Evolutionary conservation across 1,284 basidiomycete genomes (phyloP), one percentile per base, ranked within the genome.

Genomic region (Ustilago bromivora): DNA sequence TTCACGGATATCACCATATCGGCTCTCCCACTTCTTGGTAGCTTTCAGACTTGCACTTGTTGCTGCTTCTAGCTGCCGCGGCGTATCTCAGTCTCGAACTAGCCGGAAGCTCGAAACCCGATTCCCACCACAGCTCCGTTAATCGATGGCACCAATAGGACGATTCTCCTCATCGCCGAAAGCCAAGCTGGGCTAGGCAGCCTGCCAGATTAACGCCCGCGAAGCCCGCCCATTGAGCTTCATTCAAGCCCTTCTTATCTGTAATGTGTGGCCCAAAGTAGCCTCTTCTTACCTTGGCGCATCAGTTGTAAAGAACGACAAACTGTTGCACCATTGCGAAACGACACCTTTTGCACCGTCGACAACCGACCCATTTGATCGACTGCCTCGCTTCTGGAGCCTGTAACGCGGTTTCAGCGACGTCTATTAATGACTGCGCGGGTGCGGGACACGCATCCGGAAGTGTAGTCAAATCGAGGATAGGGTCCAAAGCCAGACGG

Each of bases 311-410:
- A 7, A 7, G 35, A 41, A 38, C 36, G 12, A 15, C 38, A 13
- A 56, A 40, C 54, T 28, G 40, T 40, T 41, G 54, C 28, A 17
- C 54, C 31, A 54, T 54, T 34, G 43, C n/a, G 9, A 46, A 19
- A 15, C 43, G 17, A 52, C 4, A 11, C 10, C 49, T 12, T 13
- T 13, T 15, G n/a, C 1, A 19, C n/a, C 43, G 11, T 46, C n/a
- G 11, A n/a, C 3, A 28, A 9, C 43, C 4, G 43, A 7, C 43
- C n/a, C 9, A 7, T 46, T 19, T 17, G 43, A 46, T n/a, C n/a
- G 11, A 7, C 13, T 19, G 43, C 43, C 17, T 46, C 43, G 43
- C n/a, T 19, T 1, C 43, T n/a, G n/a, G n/a, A n/a, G 13, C 6
- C 12, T 12, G 6, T 12, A 6, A 17, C 10, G 43, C 7, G 11